phyloP scores from a whole-genome alignment of 805 yeast species.

The Ogataea henricii region DNA sequence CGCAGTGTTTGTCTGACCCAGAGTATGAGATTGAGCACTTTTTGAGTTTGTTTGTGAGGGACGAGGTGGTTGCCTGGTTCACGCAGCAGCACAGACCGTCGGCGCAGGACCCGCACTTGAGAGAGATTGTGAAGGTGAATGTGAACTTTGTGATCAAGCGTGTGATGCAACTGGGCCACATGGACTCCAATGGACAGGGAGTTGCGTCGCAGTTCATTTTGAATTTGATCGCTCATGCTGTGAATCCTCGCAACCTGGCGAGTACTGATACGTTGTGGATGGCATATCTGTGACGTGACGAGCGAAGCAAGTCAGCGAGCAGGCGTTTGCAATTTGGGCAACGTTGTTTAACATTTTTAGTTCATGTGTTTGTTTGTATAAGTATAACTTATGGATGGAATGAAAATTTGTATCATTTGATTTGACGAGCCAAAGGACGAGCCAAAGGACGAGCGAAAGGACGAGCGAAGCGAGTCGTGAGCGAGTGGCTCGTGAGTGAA shows the following conservation, averaged over 20 bases:
- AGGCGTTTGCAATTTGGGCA: too few species aligned
- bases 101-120: conserved; percentile 78
- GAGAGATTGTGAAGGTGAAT: conserved; percentile 85
- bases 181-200: conserved; percentile 56
- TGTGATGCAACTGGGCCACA: conserved; percentile 67
- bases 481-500: too few species aligned
- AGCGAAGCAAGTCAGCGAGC: too few species aligned
- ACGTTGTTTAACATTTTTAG: too few species aligned
- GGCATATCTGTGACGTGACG: conserved; percentile 83
- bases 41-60: conserved; percentile 91
- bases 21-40: conserved; percentile 91
- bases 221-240: conserved; percentile 91
- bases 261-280: conserved; percentile 91
- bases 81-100: conserved; percentile 81
- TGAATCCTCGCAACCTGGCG: conserved; percentile 90
- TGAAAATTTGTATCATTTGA: background rate
- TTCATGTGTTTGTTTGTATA: conserved; percentile 1
- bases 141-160: conserved; percentile 83
- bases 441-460: too few species aligned
- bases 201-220: conserved; percentile 87
- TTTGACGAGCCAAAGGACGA: background rate
- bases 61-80: conserved; percentile 94
- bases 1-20: conserved; percentile 86
- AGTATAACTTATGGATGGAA: background rate
- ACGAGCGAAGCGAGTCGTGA: too few species aligned